phyloP scores from a whole-genome alignment of 73 alveolate species.

The Paramecium sexaurelia region DNA sequence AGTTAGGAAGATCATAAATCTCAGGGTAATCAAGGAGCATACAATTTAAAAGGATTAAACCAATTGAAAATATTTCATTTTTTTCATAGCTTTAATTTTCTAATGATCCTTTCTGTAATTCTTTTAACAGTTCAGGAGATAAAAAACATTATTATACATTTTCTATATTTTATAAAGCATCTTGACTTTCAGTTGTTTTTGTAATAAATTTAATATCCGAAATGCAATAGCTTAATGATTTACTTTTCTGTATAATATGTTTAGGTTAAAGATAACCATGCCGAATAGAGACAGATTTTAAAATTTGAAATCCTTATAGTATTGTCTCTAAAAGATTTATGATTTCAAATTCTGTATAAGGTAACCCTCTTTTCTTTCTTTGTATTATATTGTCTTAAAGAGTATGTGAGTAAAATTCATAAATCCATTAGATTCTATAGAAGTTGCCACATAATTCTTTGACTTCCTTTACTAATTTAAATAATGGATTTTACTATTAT shows the following conservation, averaged over 20 bases:
- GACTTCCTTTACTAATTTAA: conserved; percentile 41
- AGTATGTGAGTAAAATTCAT: conserved; percentile 11
- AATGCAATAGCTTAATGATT: neutral
- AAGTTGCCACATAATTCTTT: conserved; percentile 45
- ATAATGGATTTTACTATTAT: conserved; percentile 1
- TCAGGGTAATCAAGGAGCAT: conserved; percentile 35
- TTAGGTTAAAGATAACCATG: conserved; percentile 57
- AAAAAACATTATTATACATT: neutral
- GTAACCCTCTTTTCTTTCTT: neutral
- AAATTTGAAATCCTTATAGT: neutral
- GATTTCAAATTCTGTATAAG: neutral
- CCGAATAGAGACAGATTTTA: neutral
- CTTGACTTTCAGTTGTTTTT: neutral
- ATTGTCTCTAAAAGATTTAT: neutral
- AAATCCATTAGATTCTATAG: conserved; percentile 31
- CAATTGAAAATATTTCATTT: conserved; percentile 12
- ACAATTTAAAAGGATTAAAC: neutral
- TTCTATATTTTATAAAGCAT: neutral
- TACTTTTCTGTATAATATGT: neutral
- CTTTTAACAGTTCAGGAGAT: conserved; percentile 31
- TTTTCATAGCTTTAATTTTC: conserved; percentile 4
- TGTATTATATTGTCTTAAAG: neutral
- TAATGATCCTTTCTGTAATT: neutral
- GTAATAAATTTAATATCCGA: conserved; percentile 35
- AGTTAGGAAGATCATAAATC: neutral